A percentile compares a stretch with the other conserved stretches of the same genome.
phyloP scores from a whole-genome alignment of 2,329 filamentous ascomycete species.

The Aspergillus neoniger region DNA sequence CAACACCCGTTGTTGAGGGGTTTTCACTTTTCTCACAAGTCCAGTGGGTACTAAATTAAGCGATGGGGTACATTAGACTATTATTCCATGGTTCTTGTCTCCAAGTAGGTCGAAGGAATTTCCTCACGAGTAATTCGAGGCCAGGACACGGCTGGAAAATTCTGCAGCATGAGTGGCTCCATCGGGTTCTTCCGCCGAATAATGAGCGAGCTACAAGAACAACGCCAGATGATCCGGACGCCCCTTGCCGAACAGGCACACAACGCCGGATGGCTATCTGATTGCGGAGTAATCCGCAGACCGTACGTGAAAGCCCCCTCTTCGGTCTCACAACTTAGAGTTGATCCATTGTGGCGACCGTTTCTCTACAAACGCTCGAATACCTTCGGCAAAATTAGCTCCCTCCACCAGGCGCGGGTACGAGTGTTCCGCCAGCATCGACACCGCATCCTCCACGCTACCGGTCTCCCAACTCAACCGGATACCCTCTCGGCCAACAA shows the following conservation, averaged over 20 bases:
- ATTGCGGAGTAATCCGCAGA: background rate
- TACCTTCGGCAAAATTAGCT: slow-evolving; percentile 72
- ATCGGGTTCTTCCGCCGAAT: background rate
- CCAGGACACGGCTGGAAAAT: background rate
- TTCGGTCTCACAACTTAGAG: slow-evolving; percentile 31
- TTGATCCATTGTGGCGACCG: slow-evolving; percentile 62
- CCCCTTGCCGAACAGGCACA: background rate
- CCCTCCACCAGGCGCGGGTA: slow-evolving; percentile 62
- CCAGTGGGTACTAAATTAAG: background rate
- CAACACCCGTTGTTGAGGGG: background rate
- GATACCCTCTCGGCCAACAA: slow-evolving; percentile 69
- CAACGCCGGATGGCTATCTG: background rate
- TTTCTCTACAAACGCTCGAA: slow-evolving; percentile 74
- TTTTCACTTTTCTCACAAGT: too few species aligned
- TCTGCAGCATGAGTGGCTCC: background rate
- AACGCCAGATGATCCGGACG: background rate
- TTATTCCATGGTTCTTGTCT: background rate
- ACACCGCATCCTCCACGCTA: slow-evolving; percentile 64
- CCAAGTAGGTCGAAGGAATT: background rate
- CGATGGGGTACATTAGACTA: background rate
- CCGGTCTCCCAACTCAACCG: slow-evolving; percentile 69
- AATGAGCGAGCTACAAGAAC: background rate
- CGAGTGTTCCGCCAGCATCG: slow-evolving; percentile 58
- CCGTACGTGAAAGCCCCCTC: too few species aligned
- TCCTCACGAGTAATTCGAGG: background rate